Conservation (phyloP, 2,329 filamentous ascomycete species). For the Beauveria medogensis region DNA sequence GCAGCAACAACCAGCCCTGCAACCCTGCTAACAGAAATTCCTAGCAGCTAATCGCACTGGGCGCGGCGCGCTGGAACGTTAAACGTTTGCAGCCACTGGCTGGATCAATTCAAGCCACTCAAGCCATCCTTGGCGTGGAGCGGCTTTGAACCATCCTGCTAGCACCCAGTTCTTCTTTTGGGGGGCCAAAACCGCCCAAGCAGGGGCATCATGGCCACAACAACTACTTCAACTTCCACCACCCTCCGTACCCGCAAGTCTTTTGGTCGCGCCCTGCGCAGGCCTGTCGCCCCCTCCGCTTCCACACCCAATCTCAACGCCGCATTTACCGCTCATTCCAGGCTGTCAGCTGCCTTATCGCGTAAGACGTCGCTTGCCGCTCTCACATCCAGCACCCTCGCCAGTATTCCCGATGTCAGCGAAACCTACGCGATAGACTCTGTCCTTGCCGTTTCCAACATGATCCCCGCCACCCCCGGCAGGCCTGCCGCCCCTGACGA, state of each 20-base stretch:
- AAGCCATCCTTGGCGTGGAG: not conserved
- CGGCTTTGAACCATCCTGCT: not conserved
- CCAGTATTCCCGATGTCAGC: constrained; percentile 58
- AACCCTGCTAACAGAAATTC: not conserved
- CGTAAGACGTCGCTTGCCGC: constrained; percentile 67
- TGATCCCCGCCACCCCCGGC: constrained; percentile 48
- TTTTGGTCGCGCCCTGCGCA: constrained; percentile 33
- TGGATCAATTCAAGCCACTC: not conserved
- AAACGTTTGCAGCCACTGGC: too few relatives aligned
- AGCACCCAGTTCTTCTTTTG: not conserved
- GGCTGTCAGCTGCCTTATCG: constrained; percentile 40
- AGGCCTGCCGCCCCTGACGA: constrained; percentile 55
- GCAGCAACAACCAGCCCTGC: not conserved
- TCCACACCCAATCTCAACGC: constrained; percentile 53
- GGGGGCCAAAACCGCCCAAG: not conserved
- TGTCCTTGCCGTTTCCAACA: constrained; percentile 36
- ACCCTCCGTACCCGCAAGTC: constrained; percentile 10
- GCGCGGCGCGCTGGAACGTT: too few relatives aligned
- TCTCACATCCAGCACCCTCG: constrained; percentile 55
- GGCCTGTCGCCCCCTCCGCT: constrained; percentile 34
- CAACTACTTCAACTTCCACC: constrained; percentile 11
- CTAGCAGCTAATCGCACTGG: not conserved
- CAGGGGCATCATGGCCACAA: constrained; percentile 12
- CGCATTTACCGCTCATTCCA: constrained; percentile 42
- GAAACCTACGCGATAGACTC: constrained; percentile 54